Evolutionary conservation across 2,329 filamentous ascomycete species (phyloP), one percentile per base, ranked within the genome.

Genomic region (Pezicula rhizophila): DNA sequence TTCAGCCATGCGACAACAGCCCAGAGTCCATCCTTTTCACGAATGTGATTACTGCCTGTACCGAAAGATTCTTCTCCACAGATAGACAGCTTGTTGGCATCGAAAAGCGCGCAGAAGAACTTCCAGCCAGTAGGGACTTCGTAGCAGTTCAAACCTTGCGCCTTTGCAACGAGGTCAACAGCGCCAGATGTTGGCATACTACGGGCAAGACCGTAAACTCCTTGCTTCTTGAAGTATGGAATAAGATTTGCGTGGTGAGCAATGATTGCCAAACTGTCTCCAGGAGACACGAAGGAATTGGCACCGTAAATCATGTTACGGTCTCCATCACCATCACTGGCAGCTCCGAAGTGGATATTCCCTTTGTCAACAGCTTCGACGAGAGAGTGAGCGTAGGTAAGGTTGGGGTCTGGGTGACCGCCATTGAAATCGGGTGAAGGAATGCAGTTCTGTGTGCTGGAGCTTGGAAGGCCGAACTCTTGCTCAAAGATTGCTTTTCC

Each of bases 261-360:
- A 65, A 99, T 99, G 68, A 99, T 99, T 64, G 93, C 93, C 63
- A 99, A 77, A 64, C 89, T 96, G 76, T 99, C 93, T 65, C 93
- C 93, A 7, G 93, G 93, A 7, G 92, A 97, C 53, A 99, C 93
- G 65, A 99, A 99, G 40, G 87, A 84, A 64, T 95, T 92, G 58
- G 92, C 91, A 55, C 93, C 93, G 72, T 99, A 99, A 66, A 99
- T 99, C 93, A 99, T 99, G 82, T 99, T 99, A 61, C 93, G 88
- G 76, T 99, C 93, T 63, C 93, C 93, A 63, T 99, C 93, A 60
- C 93, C 93, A 60, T 99, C 93, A 56, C 89, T 95, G 42, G 93
- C 93, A 51, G 93, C 93, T 64, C 93, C 93, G 62, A 99, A 99
- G 65, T 95, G 93, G 57, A 99, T 90, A 51, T 83, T 80, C 62